Base-by-base conservation (phyloP, 495 filamentous ascomycete species). In the Niebla homalea region DNA sequence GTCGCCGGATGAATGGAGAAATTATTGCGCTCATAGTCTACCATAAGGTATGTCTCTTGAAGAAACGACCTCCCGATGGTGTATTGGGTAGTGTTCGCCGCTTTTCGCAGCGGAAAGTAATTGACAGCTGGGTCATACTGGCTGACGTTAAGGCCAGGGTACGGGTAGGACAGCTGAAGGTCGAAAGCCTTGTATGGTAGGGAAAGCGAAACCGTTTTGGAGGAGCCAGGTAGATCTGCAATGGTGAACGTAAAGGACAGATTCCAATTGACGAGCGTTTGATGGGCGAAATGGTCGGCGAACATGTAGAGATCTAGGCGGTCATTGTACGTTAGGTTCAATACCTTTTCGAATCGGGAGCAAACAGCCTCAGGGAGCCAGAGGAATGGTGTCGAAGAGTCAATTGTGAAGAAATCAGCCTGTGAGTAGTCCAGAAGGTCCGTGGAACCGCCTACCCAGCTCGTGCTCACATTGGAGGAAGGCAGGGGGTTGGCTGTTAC, bases 51-150 rank as follows among this genome's bases (percentile, higher is more conserved):
- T 15, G 78, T 73, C 62, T 85, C 82, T 64, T 86, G 82, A 50
- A 86, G 68, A 55, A 86, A 86, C 3, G 68, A 62, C 23, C 82
- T 74, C n/a, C 82, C 82, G 52, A 86, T 70, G n/a, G 78, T 77
- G 53, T 73, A 70, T 50, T 78, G 70, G n/a, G 71, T 74, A 19
- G 64, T 60, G 57, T 75, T 70, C 21, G 65, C 61, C 21, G 72
- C 67, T 44, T 65, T 68, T 48, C 74, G 68, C 19, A 85, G 64
- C 19, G 83, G 79, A 53, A 88, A 84, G 61, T 85, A 85, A 46
- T 72, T 69, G 47, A 67, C 59, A 32, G 57, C 23, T 2, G 57
- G 50, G 14, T 51, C 53, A 23, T 42, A 57, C 46, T 53, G 52
- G 26, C 37, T 62, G 2, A 53, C 55, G 10, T 65, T 59, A 12